Evolutionary conservation across 768 basidiomycete genomes (phyloP).

Genomic region (Podaxis sp.): DNA sequence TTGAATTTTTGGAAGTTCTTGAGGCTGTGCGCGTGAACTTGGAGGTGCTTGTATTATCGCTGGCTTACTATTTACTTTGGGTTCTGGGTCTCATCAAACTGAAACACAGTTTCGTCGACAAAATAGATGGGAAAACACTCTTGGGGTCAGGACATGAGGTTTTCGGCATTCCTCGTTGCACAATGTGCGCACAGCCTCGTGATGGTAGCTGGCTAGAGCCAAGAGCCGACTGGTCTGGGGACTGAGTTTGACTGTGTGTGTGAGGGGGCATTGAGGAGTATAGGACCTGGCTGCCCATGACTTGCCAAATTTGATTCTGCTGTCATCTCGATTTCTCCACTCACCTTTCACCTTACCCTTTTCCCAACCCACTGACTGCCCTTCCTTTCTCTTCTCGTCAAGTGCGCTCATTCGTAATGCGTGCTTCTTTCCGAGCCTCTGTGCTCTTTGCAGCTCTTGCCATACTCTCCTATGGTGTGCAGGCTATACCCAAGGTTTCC

Average conservation of each 20-base stretch:
- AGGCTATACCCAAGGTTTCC: slow-evolving; percentile 66
- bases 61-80: neutral
- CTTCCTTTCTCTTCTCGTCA: slow-evolving; percentile 9
- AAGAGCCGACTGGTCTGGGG: neutral
- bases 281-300: neutral
- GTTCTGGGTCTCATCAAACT: neutral
- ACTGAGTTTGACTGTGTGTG: neutral
- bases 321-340: slow-evolving; percentile 3
- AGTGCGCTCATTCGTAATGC: slow-evolving; percentile 19
- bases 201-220: neutral
- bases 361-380: slow-evolving; percentile 3
- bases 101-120: neutral
- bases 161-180: neutral
- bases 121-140: neutral
- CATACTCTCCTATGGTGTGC: slow-evolving; percentile 42
- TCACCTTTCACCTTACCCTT: neutral
- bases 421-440: slow-evolving; percentile 22
- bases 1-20: neutral
- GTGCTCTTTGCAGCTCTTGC: slow-evolving; percentile 34
- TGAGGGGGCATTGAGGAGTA: neutral
- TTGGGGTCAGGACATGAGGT: neutral
- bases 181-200: neutral
- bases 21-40: neutral
- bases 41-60: neutral
- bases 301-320: neutral